A percentile compares a stretch with the other conserved stretches of the same genome.
These are phyloP conservation scores for Rubia tinctorum DNA, from an alignment of 305 asterid species.

Conservation along the genomic window DNA sequence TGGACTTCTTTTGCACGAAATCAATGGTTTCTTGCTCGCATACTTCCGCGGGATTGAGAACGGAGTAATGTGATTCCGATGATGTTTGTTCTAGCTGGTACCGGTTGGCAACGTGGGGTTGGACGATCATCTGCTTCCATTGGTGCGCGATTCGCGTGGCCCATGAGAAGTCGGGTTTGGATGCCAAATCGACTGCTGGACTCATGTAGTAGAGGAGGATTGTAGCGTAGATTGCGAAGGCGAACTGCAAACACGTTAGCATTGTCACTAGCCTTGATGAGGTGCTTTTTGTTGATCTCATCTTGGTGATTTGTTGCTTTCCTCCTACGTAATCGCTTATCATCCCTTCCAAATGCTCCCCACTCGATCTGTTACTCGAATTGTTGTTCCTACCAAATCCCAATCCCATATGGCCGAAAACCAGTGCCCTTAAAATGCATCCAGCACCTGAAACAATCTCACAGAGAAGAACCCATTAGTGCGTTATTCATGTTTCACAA, in stretches of 20 bases:
- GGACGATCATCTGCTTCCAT: slow-evolving; percentile 56
- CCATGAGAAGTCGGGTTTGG: slow-evolving; percentile 74
- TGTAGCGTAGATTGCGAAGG: slow-evolving; percentile 80
- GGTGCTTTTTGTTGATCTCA: slow-evolving; percentile 34
- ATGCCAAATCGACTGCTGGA: slow-evolving; percentile 51
- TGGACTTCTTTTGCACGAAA: slow-evolving; percentile 75
- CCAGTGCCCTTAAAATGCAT: background rate
- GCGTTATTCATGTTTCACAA: no score
- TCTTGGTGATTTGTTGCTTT: slow-evolving; percentile 26
- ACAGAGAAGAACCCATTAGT: no score
- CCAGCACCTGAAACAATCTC: background rate
- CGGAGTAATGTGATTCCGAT: slow-evolving; percentile 5
- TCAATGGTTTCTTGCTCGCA: slow-evolving; percentile 79
- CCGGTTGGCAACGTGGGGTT: slow-evolving; percentile 49
- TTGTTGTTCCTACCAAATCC: slow-evolving; percentile 13
- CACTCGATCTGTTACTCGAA: slow-evolving; percentile 12
- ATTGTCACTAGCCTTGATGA: slow-evolving; percentile 51
- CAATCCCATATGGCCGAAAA: slow-evolving; percentile 3
- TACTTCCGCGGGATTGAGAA: slow-evolving; percentile 36
- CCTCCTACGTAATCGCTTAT: slow-evolving; percentile 47
- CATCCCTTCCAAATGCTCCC: slow-evolving; percentile 30
- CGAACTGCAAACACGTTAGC: slow-evolving; percentile 71
- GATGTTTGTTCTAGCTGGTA: slow-evolving; percentile 40
- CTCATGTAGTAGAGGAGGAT: slow-evolving; percentile 73
- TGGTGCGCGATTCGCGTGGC: slow-evolving; percentile 57